Evolutionary conservation across 768 basidiomycete species (phyloP), one percentile per base, ranked within the genome.

Genomic region (Paxillus involutus): DNA sequence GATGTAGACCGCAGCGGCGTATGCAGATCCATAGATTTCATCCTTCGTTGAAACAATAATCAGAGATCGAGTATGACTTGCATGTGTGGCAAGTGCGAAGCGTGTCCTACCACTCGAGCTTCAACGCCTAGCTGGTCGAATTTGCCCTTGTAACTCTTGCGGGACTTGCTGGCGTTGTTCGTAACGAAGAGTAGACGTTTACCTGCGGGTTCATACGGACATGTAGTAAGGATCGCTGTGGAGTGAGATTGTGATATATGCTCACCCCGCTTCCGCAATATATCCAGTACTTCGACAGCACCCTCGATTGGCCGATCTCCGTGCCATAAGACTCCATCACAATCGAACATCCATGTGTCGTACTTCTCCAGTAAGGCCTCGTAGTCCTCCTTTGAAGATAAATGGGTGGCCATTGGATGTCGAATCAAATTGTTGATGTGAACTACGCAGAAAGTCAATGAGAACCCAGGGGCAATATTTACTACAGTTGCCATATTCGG

Each of bases 261-360:
- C 90, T 64, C 72, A 91, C 93, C 86, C 69, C 79, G 79, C 55
- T 77, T 76, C 57, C 94, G 82, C 59, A 97, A 75, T 54, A 87
- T 73, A 45, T 78, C 73, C 59, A 98, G 77, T 17, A 92, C 91
- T 43, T 93, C 82, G 40, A 82, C 72, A 3, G 85, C 88, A 9
- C 92, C 92, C 14, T 91, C 86, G 61, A 95, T 82, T 30, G 89
- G 75, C 45, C 79, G 76, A 70, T 89, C 88, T 14, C 90, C 94
- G 52, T 86, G 84, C 91, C 95, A 98, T 33, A 98, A 77, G 19
- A 98, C 95, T 13, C 94, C 95, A 66, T 98, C 94, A 67, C 95
- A 98, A 72, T 98, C 94, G 59, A 97, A 91, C 72, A 98, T 80
- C 86, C 94, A 96, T 26, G 94, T 96, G 67, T 98, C 94, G 68